Conservation (phyloP, 2,329 filamentous ascomycete species). For the Hypomyces perniciosus region DNA sequence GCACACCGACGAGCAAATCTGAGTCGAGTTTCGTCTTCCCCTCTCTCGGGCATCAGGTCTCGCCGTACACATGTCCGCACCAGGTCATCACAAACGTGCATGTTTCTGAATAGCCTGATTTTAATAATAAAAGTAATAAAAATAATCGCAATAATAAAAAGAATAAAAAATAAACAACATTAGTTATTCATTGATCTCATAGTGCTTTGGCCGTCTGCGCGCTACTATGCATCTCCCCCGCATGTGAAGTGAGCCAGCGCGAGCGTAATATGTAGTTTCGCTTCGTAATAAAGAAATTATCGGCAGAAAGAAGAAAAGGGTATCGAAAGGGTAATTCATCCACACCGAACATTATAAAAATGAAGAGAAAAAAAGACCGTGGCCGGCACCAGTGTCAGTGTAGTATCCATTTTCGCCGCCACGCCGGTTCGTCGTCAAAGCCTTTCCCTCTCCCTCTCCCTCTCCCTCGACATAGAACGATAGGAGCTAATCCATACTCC, state of each 20-base stretch:
- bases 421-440: background rate
- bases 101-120: too few species aligned
- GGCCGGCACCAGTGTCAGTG: constrained; percentile 6
- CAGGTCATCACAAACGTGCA: too few species aligned
- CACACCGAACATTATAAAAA: constrained; percentile 2
- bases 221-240: too few species aligned
- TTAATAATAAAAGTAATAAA: too few species aligned
- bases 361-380: background rate
- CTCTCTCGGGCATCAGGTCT: too few species aligned
- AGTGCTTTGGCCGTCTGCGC: too few species aligned
- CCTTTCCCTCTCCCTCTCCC: background rate
- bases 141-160: too few species aligned
- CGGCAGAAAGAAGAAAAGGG: constrained; percentile 18
- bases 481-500: background rate
- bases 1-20: too few species aligned
- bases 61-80: too few species aligned
- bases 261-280: background rate
- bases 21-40: too few species aligned
- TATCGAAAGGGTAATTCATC: constrained; percentile 19
- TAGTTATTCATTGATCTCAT: too few species aligned
- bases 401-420: background rate
- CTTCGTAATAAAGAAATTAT: background rate
- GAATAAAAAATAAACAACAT: too few species aligned
- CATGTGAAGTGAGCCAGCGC: background rate
- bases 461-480: background rate